Evolutionary conservation across 2,329 filamentous ascomycete species (phyloP), one percentile per base, ranked within the genome.

Genomic region (Alternaria sp.): DNA sequence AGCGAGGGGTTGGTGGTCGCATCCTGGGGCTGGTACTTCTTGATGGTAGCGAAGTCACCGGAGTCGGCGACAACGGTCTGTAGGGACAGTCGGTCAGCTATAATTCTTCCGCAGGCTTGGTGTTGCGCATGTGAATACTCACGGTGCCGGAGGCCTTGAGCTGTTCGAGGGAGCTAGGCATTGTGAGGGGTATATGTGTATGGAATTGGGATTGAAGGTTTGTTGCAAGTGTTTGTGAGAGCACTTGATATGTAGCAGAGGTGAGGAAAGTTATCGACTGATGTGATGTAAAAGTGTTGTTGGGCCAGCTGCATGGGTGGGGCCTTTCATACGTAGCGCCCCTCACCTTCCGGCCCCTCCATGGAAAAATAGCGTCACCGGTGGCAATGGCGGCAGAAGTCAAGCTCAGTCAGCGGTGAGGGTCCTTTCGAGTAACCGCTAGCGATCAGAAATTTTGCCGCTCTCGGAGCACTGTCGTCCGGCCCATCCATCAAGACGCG

Each of bases 1-100:
- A 99, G 88, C 69, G 96, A 98, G 65, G 96, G 96, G 90, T 99
- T 99, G 86, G 96, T 99, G 83, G 96, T 99, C 80, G 96, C 96
- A 92, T 99, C 96, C 88, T 99, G 94, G 71, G 96, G 96, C 90
- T 97, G 97, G 90, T 99, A 99, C 88, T 98, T 97, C 87, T 88
- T 94, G 83, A 99, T 99, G 83, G 94, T 94, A 89, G 85, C 82
- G 73, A 83, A 83, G 79, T 85, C 91, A 90, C 94, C 96, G 83
- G 95, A 97, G 87, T 98, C 96, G 83, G 92, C 95, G 83, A 98
- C 96, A 80, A 98, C 96, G 70, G 93, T 91, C 93, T 96, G 80
- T 12, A 59, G 17, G 55, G 46, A 36, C 17, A 28, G n/a, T 70
- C 40, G 69, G 64, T 58, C 57, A 40, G 49, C 51, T 28, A 45